Evolutionary conservation across 305 asterid species (phyloP).

Genomic region (Fraxinus latifolia): DNA sequence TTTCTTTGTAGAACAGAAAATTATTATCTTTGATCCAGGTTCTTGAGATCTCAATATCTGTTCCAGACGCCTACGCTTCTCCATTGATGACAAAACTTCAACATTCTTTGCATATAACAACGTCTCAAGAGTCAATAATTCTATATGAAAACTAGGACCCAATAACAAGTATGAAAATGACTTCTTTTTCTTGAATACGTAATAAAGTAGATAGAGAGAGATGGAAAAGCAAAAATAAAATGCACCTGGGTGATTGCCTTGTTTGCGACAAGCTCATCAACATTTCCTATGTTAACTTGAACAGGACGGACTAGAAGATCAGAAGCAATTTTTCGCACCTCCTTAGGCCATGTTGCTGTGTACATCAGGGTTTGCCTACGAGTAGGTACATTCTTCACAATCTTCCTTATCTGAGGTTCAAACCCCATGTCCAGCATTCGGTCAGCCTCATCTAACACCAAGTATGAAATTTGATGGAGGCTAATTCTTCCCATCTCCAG

Average conservation of each 20-base stretch:
- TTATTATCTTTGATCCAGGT: constrained; percentile 87
- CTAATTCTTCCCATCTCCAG: constrained; percentile 88
- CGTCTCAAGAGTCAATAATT: not conserved
- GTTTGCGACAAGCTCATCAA: constrained; percentile 91
- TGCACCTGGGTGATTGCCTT: constrained; percentile 92
- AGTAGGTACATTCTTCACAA: constrained; percentile 86
- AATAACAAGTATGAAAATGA: not conserved
- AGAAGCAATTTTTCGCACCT: constrained; percentile 93
- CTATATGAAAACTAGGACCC: constrained; percentile 9
- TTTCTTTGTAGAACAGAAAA: constrained; percentile 95
- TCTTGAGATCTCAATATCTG: constrained; percentile 93
- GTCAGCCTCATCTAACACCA: constrained; percentile 98
- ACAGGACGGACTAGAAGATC: constrained; percentile 81
- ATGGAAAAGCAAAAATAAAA: not conserved
- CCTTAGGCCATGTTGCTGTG: constrained; percentile 99
- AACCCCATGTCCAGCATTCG: constrained; percentile 99
- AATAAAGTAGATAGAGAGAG: constrained; percentile 2
- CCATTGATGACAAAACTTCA: constrained; percentile 68
- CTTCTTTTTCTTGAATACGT: not conserved
- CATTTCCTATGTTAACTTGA: constrained; percentile 94
- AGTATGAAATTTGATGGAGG: constrained; percentile 80
- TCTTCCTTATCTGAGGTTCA: constrained; percentile 98
- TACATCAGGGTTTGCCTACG: constrained; percentile 94
- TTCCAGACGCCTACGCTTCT: constrained; percentile 81
- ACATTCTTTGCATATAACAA: constrained; percentile 47